A percentile compares a stretch with the other conserved stretches of the same genome.
Conservation (phyloP, 2,329 filamentous ascomycete genomes). For the Stachybotrys chartarum region DNA sequence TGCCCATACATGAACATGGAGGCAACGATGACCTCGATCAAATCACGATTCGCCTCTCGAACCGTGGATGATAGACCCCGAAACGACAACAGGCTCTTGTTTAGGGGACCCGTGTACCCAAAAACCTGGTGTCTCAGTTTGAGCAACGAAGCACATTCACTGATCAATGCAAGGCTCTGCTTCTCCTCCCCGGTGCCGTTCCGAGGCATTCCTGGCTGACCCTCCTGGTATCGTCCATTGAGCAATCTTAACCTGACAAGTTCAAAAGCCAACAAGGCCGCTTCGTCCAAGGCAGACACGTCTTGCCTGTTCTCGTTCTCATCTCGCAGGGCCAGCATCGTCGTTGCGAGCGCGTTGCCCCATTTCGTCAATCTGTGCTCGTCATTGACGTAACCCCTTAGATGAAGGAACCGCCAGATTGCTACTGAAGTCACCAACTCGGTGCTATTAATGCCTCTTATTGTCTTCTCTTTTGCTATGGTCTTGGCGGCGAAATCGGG, state of each 20-base stretch:
- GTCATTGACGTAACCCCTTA: slow-evolving; percentile 77
- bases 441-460: slow-evolving; percentile 53
- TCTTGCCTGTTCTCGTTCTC: slow-evolving; percentile 36
- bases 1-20: slow-evolving; percentile 78
- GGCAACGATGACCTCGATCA: slow-evolving; percentile 75
- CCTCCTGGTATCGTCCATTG: slow-evolving; percentile 57
- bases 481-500: slow-evolving; percentile 63
- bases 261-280: slow-evolving; percentile 77
- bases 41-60: slow-evolving; percentile 69
- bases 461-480: slow-evolving; percentile 49
- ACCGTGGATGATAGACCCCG: slow-evolving; percentile 76
- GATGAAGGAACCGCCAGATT: slow-evolving; percentile 82
- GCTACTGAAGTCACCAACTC: slow-evolving; percentile 67
- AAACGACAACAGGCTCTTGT: slow-evolving; percentile 81
- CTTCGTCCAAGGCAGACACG: slow-evolving; percentile 58
- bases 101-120: slow-evolving; percentile 91
- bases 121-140: slow-evolving; percentile 76
- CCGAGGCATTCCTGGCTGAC: slow-evolving; percentile 47
- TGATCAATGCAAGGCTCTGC: slow-evolving; percentile 71
- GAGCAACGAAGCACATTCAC: slow-evolving; percentile 75
- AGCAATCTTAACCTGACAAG: slow-evolving; percentile 73
- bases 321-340: slow-evolving; percentile 56
- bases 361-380: slow-evolving; percentile 74
- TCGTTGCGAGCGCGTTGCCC: slow-evolving; percentile 71
- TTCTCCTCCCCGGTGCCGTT: slow-evolving; percentile 65